Conservation (phyloP, 208 protist genomes). For the Leishmania lainsoni region DNA sequence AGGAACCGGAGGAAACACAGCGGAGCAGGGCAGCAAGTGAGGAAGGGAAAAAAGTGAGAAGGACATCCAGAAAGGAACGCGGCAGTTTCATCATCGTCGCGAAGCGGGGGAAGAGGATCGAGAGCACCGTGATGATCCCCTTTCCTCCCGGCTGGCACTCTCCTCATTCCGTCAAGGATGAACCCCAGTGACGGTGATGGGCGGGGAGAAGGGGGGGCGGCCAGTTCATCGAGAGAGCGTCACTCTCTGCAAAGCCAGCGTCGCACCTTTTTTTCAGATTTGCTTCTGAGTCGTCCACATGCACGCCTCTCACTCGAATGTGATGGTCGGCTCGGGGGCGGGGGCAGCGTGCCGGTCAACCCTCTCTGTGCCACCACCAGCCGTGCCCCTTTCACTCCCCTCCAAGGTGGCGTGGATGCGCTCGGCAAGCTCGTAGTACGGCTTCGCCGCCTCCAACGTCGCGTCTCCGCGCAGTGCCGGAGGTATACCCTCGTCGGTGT, state of each 20-base stretch:
- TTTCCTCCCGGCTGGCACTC: neutral
- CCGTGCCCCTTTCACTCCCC: neutral
- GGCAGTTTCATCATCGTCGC: neutral
- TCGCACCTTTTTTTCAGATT: neutral
- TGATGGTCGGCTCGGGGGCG: conserved; percentile 43
- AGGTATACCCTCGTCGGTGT: conserved; percentile 91
- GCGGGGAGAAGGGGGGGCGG: neutral
- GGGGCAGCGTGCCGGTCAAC: neutral
- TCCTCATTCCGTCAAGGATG: neutral
- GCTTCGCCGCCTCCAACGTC: conserved; percentile 62
- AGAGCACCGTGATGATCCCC: neutral
- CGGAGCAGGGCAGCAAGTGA: neutral
- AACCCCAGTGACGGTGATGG: neutral
- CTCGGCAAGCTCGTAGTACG: conserved; percentile 81
- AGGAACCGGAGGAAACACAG: neutral
- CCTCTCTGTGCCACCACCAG: neutral
- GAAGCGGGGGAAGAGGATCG: neutral
- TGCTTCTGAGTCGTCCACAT: neutral
- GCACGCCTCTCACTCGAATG: conserved; percentile 35
- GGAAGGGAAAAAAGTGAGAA: neutral
- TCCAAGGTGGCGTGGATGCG: conserved; percentile 45
- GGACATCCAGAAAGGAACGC: neutral
- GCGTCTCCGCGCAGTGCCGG: conserved; percentile 86
- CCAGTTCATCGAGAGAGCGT: neutral
- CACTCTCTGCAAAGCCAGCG: neutral